phyloP scores from a whole-genome alignment of 208 protist species.

The Wallacemonas sp. region DNA sequence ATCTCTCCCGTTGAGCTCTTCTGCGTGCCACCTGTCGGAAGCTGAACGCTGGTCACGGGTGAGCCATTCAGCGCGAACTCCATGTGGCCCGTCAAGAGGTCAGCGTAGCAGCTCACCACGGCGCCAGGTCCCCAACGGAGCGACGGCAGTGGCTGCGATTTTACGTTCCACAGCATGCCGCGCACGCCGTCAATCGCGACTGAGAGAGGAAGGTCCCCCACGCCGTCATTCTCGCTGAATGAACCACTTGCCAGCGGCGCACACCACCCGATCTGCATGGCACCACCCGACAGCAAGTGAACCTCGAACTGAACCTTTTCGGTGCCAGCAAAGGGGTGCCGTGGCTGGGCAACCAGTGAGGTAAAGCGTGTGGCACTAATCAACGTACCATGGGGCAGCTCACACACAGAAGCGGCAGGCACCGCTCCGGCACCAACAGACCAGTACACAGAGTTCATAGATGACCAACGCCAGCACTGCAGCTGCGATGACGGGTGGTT shows the following conservation, averaged over 20 bases:
- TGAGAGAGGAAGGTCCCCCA: slow-evolving; percentile 35
- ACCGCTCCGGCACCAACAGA: slow-evolving; percentile 19
- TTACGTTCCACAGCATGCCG: slow-evolving; percentile 28
- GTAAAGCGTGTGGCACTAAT: slow-evolving; percentile 22
- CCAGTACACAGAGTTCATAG: slow-evolving; percentile 22
- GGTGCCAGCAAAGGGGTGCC: neutral
- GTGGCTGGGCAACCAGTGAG: slow-evolving; percentile 17
- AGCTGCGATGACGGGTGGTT: no score
- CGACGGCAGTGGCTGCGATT: neutral
- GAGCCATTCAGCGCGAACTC: slow-evolving; percentile 30
- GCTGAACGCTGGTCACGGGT: slow-evolving; percentile 9
- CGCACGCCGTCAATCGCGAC: slow-evolving; percentile 29
- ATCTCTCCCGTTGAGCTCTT: no score
- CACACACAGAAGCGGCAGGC: slow-evolving; percentile 10
- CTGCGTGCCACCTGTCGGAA: slow-evolving; percentile 10
- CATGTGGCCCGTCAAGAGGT: slow-evolving; percentile 23
- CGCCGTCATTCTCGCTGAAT: slow-evolving; percentile 30
- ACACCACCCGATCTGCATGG: slow-evolving; percentile 41
- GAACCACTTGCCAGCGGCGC: slow-evolving; percentile 10
- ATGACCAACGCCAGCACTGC: no score
- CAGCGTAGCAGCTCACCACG: slow-evolving; percentile 27
- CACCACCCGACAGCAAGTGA: slow-evolving; percentile 23
- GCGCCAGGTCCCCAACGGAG: slow-evolving; percentile 28
- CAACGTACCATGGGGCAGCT: slow-evolving; percentile 24
- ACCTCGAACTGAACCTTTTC: slow-evolving; percentile 36